A percentile compares a stretch with the other conserved stretches of the same genome.
phyloP scores from a whole-genome alignment of 2,329 filamentous ascomycete genomes.

The Hymenoscyphus repandus region DNA sequence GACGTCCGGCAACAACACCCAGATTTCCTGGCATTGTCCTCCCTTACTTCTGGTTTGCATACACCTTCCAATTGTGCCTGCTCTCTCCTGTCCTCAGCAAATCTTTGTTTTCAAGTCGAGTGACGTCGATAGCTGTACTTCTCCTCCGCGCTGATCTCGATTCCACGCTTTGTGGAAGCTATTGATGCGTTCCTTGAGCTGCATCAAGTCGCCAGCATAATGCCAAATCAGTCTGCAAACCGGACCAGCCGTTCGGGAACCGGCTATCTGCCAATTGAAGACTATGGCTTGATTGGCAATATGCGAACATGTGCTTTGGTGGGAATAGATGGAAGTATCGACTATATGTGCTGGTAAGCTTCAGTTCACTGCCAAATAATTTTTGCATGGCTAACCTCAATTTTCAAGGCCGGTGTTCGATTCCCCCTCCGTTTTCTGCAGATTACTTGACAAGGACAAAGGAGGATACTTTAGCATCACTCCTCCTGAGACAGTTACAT shows the following conservation, averaged over 20 bases:
- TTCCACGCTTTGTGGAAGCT: not conserved
- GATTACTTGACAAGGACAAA: constrained; percentile 67
- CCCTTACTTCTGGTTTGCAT: not conserved
- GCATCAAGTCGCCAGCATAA: not conserved
- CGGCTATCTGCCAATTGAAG: constrained; percentile 50
- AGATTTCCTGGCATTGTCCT: not conserved
- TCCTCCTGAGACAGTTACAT: constrained; percentile 44
- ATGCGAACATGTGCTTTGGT: constrained; percentile 75
- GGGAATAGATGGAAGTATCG: constrained; percentile 67
- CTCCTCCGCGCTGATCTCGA: too few relatives aligned
- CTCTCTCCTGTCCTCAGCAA: not conserved
- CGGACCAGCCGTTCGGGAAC: constrained; percentile 17
- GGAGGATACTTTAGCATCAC: constrained; percentile 68
- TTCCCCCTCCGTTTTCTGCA: constrained; percentile 70
- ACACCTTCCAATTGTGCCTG: not conserved
- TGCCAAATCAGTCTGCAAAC: not conserved
- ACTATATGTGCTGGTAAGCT: constrained; percentile 70
- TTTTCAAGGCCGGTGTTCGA: constrained; percentile 66
- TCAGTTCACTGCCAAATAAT: not conserved
- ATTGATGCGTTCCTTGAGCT: not conserved
- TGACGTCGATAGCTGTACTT: too few relatives aligned
- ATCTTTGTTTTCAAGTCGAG: not conserved
- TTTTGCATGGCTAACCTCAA: not conserved
- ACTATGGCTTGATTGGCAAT: constrained; percentile 77
- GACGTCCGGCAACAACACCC: not conserved